Evolutionary conservation across 805 yeast genomes (phyloP).

Genomic region (Saturnispora mendoncae): DNA sequence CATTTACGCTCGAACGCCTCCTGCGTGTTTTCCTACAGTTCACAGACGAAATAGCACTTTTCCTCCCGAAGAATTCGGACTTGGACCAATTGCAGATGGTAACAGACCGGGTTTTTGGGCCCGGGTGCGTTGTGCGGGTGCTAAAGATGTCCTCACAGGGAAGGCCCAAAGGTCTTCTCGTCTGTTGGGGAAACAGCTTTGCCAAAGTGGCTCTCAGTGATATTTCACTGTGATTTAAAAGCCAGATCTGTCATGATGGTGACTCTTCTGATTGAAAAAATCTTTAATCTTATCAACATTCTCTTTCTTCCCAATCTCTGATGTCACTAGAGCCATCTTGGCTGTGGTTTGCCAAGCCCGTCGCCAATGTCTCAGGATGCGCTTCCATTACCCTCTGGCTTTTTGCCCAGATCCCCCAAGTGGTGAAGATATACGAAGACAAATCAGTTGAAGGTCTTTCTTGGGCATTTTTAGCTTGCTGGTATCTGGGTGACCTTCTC

Average conservation of each 20-base stretch:
- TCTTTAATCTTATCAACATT: too few species aligned
- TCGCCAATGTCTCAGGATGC: slow-evolving; percentile 27
- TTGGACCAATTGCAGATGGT: slow-evolving; percentile 40
- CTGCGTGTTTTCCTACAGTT: slow-evolving; percentile 34
- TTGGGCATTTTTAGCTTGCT: slow-evolving; percentile 46
- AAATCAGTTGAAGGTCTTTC: slow-evolving; percentile 65
- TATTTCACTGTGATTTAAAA: background rate
- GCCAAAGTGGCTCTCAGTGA: slow-evolving; percentile 13
- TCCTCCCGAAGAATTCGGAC: slow-evolving; percentile 53
- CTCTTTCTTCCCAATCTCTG: background rate
- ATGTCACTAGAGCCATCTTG: background rate
- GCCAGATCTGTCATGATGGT: too few species aligned
- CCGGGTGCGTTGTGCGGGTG: slow-evolving; percentile 10
- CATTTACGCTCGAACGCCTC: slow-evolving; percentile 38
- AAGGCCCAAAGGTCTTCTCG: slow-evolving; percentile 44
- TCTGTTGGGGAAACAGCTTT: slow-evolving; percentile 50
- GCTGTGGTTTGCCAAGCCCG: slow-evolving; percentile 11
- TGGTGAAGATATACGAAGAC: slow-evolving; percentile 45
- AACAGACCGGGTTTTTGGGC: slow-evolving; percentile 38
- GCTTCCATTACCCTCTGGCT: slow-evolving; percentile 53
- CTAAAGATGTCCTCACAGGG: slow-evolving; percentile 22
- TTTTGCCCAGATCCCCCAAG: slow-evolving; percentile 69
- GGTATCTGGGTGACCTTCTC: slow-evolving; percentile 58
- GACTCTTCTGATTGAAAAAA: too few species aligned
- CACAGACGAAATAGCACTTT: slow-evolving; percentile 43